Conservation (phyloP, 1,139 yeast species). For the Schizosaccharomyces versatilis region DNA sequence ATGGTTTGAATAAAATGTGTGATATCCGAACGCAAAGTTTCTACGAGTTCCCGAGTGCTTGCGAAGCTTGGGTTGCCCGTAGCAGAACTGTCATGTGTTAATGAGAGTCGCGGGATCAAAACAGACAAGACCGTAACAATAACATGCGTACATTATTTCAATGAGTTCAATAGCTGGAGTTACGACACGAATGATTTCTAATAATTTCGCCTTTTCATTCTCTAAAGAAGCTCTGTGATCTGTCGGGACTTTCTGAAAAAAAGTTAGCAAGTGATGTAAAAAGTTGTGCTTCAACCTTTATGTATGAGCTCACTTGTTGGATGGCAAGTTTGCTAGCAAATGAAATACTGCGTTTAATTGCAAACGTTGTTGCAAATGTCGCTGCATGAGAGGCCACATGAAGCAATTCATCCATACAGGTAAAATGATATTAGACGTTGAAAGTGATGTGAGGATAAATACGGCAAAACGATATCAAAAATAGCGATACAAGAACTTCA, state of each 20-base stretch:
- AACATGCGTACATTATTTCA: slow-evolving; percentile 24
- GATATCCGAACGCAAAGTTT: slow-evolving; percentile 36
- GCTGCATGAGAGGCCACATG: slow-evolving; percentile 7
- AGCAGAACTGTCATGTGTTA: slow-evolving; percentile 24
- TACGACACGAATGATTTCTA: slow-evolving; percentile 22
- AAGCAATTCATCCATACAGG: slow-evolving; percentile 1
- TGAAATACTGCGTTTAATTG: slow-evolving; percentile 11
- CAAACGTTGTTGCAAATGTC: slow-evolving; percentile 11
- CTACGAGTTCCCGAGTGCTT: slow-evolving; percentile 34
- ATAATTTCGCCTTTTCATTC: slow-evolving; percentile 6
- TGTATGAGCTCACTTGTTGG: slow-evolving; percentile 10
- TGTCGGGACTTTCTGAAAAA: not conserved
- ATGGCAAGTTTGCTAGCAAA: slow-evolving; percentile 11
- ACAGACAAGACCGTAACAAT: too few species aligned
- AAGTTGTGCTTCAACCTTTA: slow-evolving; percentile 8
- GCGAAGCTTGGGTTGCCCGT: slow-evolving; percentile 49
- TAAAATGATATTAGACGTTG: too few species aligned
- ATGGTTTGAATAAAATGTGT: slow-evolving; percentile 36
- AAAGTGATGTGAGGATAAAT: too few species aligned
- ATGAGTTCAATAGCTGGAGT: slow-evolving; percentile 51
- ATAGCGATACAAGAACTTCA: too few species aligned
- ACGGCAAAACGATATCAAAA: too few species aligned
- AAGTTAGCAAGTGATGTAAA: too few species aligned
- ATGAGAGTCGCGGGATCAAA: too few species aligned
- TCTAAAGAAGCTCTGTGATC: slow-evolving; percentile 7